These are phyloP conservation scores for Xylaria sp. DNA, from an alignment of 2,329 filamentous ascomycete genomes.

Conservation along the genomic window DNA sequence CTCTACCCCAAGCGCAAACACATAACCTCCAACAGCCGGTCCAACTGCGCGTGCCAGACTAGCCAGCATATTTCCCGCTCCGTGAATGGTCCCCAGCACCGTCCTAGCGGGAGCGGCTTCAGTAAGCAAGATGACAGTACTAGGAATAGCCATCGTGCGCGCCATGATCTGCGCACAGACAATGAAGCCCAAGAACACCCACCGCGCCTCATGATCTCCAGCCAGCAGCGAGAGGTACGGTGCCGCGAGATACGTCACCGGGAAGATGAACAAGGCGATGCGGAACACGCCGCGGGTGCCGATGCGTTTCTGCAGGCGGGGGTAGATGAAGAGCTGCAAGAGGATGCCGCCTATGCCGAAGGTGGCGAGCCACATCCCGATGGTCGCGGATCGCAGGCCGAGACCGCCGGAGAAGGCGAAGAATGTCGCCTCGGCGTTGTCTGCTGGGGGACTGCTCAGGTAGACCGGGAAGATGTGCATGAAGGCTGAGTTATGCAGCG, in stretches of 20 bases:
- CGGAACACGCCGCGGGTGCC: conserved; percentile 70
- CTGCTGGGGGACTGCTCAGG: conserved; percentile 65
- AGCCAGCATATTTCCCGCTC: conserved; percentile 48
- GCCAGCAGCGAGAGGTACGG: conserved; percentile 70
- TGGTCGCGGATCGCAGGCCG: conserved; percentile 56
- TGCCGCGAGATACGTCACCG: conserved; percentile 66
- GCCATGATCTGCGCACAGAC: conserved; percentile 70
- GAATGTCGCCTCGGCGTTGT: conserved; percentile 51
- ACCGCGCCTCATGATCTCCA: conserved; percentile 53
- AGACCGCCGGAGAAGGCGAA: conserved; percentile 69
- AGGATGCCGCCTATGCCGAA: conserved; percentile 70
- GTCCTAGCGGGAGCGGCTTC: conserved; percentile 52
- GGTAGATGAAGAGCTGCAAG: conserved; percentile 71
- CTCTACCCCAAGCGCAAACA: conserved; percentile 46
- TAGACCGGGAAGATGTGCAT: conserved; percentile 72
- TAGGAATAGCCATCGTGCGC: conserved; percentile 64
- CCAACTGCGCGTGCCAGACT: conserved; percentile 46
- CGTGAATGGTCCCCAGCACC: conserved; percentile 54
- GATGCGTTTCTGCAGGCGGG: conserved; percentile 65
- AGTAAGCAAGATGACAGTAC: conserved; percentile 54
- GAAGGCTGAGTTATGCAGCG: conserved; percentile 72
- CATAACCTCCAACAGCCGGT: conserved; percentile 46
- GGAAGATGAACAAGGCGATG: conserved; percentile 67
- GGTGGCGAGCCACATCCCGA: conserved; percentile 61
- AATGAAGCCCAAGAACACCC: conserved; percentile 66